phyloP scores from a whole-genome alignment of 768 basidiomycete species.

The Pluteus cervinus region DNA sequence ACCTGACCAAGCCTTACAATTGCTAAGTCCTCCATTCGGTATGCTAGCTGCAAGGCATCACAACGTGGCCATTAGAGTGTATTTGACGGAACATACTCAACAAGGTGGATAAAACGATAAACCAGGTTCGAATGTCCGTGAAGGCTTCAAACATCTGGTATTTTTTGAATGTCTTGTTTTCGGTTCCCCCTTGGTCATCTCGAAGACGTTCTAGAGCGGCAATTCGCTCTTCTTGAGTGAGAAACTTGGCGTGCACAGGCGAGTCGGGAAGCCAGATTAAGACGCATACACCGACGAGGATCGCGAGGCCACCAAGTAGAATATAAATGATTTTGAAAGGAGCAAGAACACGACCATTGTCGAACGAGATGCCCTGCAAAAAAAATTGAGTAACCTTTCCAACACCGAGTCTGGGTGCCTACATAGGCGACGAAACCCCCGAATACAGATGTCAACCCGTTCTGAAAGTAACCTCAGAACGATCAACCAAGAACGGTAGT shows the following conservation, averaged over 20 bases:
- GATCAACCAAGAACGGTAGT: background rate
- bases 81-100: constrained; percentile 35
- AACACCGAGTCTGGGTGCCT: constrained; percentile 6
- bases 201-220: constrained; percentile 61
- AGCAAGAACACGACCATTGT: constrained; percentile 37
- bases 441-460: constrained; percentile 52
- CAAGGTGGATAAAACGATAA: constrained; percentile 53
- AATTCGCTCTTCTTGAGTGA: constrained; percentile 54
- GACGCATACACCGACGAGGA: constrained; percentile 49
- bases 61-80: background rate
- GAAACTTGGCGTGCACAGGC: constrained; percentile 50
- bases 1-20: constrained; percentile 35
- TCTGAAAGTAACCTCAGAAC: constrained; percentile 25
- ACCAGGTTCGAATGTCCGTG: constrained; percentile 53
- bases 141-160: constrained; percentile 54
- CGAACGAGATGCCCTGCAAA: constrained; percentile 51
- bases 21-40: constrained; percentile 58
- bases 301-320: constrained; percentile 54
- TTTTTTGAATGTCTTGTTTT: constrained; percentile 54
- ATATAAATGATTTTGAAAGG: constrained; percentile 61
- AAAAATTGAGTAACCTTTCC: background rate
- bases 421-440: constrained; percentile 64
- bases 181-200: constrained; percentile 59
- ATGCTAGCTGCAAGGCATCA: constrained; percentile 43
- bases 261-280: constrained; percentile 62